Evolutionary conservation across 805 yeast genomes (phyloP), one percentile per base, ranked within the genome.

Genomic region (Zygoascus tannicola): DNA sequence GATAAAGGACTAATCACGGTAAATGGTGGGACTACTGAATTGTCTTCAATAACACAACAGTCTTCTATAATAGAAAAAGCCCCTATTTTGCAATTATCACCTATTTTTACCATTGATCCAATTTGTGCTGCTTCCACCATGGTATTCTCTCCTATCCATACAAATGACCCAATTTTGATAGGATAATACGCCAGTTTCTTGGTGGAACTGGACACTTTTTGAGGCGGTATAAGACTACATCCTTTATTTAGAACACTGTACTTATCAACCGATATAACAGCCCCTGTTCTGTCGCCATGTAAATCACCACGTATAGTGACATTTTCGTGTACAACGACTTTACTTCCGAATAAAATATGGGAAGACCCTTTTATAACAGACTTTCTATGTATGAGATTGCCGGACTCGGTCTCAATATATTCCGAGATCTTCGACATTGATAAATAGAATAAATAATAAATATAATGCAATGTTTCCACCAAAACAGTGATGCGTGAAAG

Each of bases 41-140:
- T 48, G 8, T 59, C 60, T 14, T 52, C 59, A 5, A 67, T 48
- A 10, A 60, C 50, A 1, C 57, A 67, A 35, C 69, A 60, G 45
- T 68, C 71, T 41, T 59, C 58, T 35, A 67, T 52, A 22, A 68
- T 58, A 1, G 62, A 56, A 26, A 63, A 61, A 46, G 46, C 44
- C 32, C 70, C 68, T 16, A 67, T 49, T 16, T 44, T 41, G 46
- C 65, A 57, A 40, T 59, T 51, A 19, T 43, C 43, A 19, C 70
- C 71, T 8, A 67, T 63, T 12, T 48, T 32, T 2, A 66, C 69
- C 22, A 52, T 49, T 3, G 65, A 59, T 3, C 72, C 71, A 5
- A 67, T 56, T n/a, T 56, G 42, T 3, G 68, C 68, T 4, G 71
- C 69, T 40, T 60, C 52, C 14, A 66, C 40, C 4, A 33, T 37